Evolutionary conservation across 257 asterid species (phyloP), one percentile per base, ranked within the genome.

Genomic region (Echites panduratus): DNA sequence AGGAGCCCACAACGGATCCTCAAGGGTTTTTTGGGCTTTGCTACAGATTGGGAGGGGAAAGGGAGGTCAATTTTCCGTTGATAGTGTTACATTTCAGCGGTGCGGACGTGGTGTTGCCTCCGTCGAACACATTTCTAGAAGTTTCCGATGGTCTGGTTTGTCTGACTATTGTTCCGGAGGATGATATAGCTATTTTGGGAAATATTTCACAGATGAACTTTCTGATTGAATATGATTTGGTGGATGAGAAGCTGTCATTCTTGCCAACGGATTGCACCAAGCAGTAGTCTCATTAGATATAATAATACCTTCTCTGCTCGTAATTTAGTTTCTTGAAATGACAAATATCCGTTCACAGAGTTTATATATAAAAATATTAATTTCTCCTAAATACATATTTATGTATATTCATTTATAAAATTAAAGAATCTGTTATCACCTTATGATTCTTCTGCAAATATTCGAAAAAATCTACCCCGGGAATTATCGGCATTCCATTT

Each of bases 221-320:
- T 45, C 78, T 50, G 1, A 43, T 90, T 4, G 91, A 86, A n/a
- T 90, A 84, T 80, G 96, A 90, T 84, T 66, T 90, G 8, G 82
- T 53, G 40, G 72, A 71, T 4, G 19, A 54, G 11, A 49, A 68
- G 70, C 68, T 89, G 7, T 70, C 67, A 19, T 87, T 90, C 70
- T 59, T 48, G 73, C 77, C 66, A 0, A 76, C 87, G 0, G 89
- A 87, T 78, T 89, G 90, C 75, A 29, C 87, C 70, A 79, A 82
- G 59, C 67, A 29, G 11, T 53, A 53, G 26, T n/a, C n/a, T n/a
- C n/a, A n/a, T n/a, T n/a, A n/a, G n/a, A n/a, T n/a, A n/a, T n/a
- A n/a, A n/a, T n/a, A n/a, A 3, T 50, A 2, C 1, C 17, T 48
- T 50, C 22, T 5, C 17, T 50, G 0, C 56, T 6, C 1, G 17